A percentile compares a stretch with the other conserved stretches of the same genome.
Evolutionary conservation across 2,329 filamentous ascomycete genomes (phyloP).

Genomic region (Simplicillium aogashimaense): DNA sequence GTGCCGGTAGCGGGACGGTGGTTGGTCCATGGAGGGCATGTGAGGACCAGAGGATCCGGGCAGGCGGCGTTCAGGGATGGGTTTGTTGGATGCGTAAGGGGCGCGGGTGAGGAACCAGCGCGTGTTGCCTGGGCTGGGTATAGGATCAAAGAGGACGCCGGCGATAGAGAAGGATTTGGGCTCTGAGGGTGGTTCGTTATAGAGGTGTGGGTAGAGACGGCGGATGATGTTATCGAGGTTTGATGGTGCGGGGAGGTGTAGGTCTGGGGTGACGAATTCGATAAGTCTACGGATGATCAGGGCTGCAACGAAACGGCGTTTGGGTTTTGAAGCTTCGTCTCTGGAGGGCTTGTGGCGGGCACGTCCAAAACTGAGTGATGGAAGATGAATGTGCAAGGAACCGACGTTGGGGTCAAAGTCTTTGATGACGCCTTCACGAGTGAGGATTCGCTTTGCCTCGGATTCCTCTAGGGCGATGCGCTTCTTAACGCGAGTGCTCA

Average conservation of each 20-base stretch:
- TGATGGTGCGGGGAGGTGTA: slow-evolving; percentile 27
- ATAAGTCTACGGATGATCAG: slow-evolving; percentile 38
- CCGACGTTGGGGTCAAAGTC: slow-evolving; percentile 38
- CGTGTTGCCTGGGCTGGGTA: slow-evolving; percentile 10
- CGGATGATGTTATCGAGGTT: slow-evolving; percentile 35
- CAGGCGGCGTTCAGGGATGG: slow-evolving; percentile 18
- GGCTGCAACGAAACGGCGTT: slow-evolving; percentile 33
- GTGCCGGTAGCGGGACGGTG: slow-evolving; percentile 11
- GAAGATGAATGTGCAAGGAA: slow-evolving; percentile 35
- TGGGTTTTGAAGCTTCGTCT: slow-evolving; percentile 16
- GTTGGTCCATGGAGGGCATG: slow-evolving; percentile 4
- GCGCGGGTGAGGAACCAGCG: slow-evolving; percentile 36
- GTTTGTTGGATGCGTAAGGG: slow-evolving; percentile 30
- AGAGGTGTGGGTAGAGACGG: slow-evolving; percentile 37
- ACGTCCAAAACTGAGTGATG: slow-evolving; percentile 14
- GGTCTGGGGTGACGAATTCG: slow-evolving; percentile 39
- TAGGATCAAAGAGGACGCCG: slow-evolving; percentile 27
- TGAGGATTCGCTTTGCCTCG: slow-evolving; percentile 46
- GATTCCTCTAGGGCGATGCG: slow-evolving; percentile 34
- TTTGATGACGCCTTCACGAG: slow-evolving; percentile 31
- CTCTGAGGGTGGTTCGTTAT: slow-evolving; percentile 7
- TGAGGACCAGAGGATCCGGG: slow-evolving; percentile 11
- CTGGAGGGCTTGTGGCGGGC: slow-evolving; percentile 9
- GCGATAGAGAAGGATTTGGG: slow-evolving; percentile 31
- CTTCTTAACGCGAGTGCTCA: slow-evolving; percentile 43